A percentile compares a stretch with the other conserved stretches of the same genome.
Evolutionary conservation across 2,329 filamentous ascomycete genomes (phyloP).

Genomic region (Apiospora pterosperma): DNA sequence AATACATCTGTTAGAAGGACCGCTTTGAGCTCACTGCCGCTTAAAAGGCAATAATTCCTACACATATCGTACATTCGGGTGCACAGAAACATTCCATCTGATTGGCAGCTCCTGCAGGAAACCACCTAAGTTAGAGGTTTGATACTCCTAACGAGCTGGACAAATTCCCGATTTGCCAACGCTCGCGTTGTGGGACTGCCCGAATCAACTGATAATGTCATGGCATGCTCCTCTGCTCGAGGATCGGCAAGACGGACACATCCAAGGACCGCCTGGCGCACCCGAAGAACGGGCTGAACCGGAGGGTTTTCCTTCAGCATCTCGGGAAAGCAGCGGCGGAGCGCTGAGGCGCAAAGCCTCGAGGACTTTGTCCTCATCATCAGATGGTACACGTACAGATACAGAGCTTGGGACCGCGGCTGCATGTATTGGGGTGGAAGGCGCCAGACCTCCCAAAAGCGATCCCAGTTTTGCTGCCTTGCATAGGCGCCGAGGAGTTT

Average conservation of each 20-base stretch:
- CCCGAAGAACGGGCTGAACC: conserved; percentile 38
- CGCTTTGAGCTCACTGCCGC: no score
- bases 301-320: conserved; percentile 54
- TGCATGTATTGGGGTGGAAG: conserved; percentile 47
- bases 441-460: conserved; percentile 61
- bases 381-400: conserved; percentile 48
- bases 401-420: conserved; percentile 50
- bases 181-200: neutral
- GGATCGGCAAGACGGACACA: conserved; percentile 57
- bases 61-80: neutral
- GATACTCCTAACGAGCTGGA: conserved; percentile 21
- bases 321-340: conserved; percentile 54
- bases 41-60: neutral
- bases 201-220: conserved; percentile 15
- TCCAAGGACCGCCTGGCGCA: conserved; percentile 46
- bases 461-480: conserved; percentile 44
- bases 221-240: conserved; percentile 33
- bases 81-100: neutral
- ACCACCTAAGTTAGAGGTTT: neutral
- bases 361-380: conserved; percentile 43
- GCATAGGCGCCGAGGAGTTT: conserved; percentile 46
- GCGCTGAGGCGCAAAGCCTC: conserved; percentile 40
- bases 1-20: no score
- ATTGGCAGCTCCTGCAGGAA: neutral
- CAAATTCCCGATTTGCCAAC: conserved; percentile 27